A percentile compares a stretch with the other conserved stretches of the same genome.
Conservation (phyloP, 2,329 filamentous ascomycete species). For the Pseudogymnoascus sp. region DNA sequence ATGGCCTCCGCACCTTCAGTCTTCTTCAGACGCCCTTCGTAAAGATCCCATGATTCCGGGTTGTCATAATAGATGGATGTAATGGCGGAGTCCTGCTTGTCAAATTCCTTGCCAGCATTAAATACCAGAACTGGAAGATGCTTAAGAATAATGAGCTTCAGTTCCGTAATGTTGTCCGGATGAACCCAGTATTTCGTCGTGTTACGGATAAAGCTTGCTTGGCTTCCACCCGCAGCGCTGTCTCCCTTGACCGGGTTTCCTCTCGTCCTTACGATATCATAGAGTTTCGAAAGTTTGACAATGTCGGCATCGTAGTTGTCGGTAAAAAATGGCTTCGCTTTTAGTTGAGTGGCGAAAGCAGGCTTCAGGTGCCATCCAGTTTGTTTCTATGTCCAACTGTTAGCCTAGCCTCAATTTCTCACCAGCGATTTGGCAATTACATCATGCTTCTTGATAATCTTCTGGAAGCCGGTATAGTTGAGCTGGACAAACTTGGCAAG, state of each 20-base stretch:
- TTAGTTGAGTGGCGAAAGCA: constrained; percentile 89
- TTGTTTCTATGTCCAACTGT: constrained; percentile 58
- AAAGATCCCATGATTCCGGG: constrained; percentile 85
- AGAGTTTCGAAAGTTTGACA: constrained; percentile 87
- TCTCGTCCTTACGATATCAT: constrained; percentile 86
- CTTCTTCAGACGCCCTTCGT: constrained; percentile 91
- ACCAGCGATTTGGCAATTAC: constrained; percentile 41
- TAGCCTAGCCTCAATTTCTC: neutral
- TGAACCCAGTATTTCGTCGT: constrained; percentile 99
- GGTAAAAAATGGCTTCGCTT: constrained; percentile 96
- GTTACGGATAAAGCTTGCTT: constrained; percentile 93
- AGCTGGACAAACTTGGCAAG: constrained; percentile 96
- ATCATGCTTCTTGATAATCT: constrained; percentile 99
- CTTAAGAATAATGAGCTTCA: constrained; percentile 97
- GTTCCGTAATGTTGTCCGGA: constrained; percentile 92
- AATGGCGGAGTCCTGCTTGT: constrained; percentile 82
- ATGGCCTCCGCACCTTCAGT: constrained; percentile 96
- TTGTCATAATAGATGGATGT: constrained; percentile 99
- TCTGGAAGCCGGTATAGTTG: constrained; percentile 98
- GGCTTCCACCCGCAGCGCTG: constrained; percentile 78
- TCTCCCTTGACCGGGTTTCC: constrained; percentile 91
- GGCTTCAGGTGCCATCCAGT: constrained; percentile 89
- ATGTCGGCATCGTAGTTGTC: constrained; percentile 97
- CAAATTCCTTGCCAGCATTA: constrained; percentile 95
- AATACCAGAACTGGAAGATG: constrained; percentile 96